These are phyloP conservation scores for Artemisia tridentata DNA, from an alignment of 129 eudicot genomes.

Conservation along the genomic window DNA sequence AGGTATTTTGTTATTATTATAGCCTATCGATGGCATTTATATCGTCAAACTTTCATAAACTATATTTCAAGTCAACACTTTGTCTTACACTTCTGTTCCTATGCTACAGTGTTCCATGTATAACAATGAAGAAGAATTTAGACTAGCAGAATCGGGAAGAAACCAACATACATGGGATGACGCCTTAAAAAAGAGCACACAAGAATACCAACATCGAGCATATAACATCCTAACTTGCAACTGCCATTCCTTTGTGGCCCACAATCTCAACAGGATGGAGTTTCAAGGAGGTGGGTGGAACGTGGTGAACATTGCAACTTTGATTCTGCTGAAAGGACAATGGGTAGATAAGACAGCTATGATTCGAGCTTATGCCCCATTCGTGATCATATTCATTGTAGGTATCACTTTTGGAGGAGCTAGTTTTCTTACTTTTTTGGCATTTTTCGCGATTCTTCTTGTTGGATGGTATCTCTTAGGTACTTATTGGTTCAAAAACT, in stretches of 20 bases:
- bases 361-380: conserved; percentile 57
- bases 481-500: conserved; percentile 68
- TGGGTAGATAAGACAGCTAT: conserved; percentile 58
- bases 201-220: conserved; percentile 77
- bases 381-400: conserved; percentile 44
- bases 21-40: background rate
- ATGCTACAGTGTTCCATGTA: conserved; percentile 22
- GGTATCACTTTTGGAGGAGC: conserved; percentile 74
- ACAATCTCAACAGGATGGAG: conserved; percentile 70
- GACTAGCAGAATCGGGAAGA: conserved; percentile 34
- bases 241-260: conserved; percentile 91
- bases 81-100: conserved; percentile 4
- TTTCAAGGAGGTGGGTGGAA: conserved; percentile 80
- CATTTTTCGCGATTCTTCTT: conserved; percentile 47
- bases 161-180: conserved; percentile 63
- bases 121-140: conserved; percentile 34
- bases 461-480: conserved; percentile 93
- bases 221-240: conserved; percentile 87
- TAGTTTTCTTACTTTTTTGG: conserved; percentile 63
- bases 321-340: conserved; percentile 70
- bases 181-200: conserved; percentile 64
- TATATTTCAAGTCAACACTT: background rate
- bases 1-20: conserved; percentile 40
- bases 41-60: background rate
- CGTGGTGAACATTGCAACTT: conserved; percentile 67